Percentiles rank a stretch among this genome's conserved stretches.
Conservation (phyloP, 1,139 yeast species). For the Magnusiomyces fungicola region DNA sequence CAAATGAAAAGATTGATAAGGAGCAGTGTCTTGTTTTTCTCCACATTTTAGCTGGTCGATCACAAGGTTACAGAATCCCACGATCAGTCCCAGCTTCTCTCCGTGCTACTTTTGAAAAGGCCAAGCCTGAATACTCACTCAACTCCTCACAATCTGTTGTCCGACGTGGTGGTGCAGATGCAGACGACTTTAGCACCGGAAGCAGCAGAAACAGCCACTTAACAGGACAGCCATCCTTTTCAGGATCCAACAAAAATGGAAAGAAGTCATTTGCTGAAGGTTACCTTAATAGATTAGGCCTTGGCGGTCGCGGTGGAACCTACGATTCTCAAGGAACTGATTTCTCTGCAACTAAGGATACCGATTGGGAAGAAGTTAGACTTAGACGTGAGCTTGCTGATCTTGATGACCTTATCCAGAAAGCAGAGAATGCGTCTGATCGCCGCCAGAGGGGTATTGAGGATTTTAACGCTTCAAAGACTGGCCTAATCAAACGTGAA, state of each 20-base stretch:
- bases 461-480: constrained; percentile 35
- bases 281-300: constrained; percentile 40
- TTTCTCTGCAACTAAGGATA: constrained; percentile 62
- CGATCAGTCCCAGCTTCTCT: constrained; percentile 90
- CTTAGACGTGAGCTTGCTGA: constrained; percentile 72
- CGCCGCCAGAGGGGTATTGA: constrained; percentile 38
- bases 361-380: constrained; percentile 83
- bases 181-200: constrained; percentile 6
- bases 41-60: constrained; percentile 86
- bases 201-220: constrained; percentile 14
- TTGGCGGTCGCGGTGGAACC: constrained; percentile 33
- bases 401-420: constrained; percentile 54
- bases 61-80: constrained; percentile 82
- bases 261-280: constrained; percentile 44
- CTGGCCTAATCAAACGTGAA: constrained; percentile 54
- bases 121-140: constrained; percentile 69
- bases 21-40: constrained; percentile 86
- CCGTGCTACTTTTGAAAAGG: constrained; percentile 86
- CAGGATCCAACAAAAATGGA: constrained; percentile 13
- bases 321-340: constrained; percentile 61
- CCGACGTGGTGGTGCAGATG: constrained; percentile 18
- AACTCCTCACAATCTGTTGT: constrained; percentile 44
- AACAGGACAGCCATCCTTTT: neutral
- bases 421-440: constrained; percentile 49
- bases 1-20: constrained; percentile 79